Evolutionary conservation across 1,284 basidiomycete genomes (phyloP).

Genomic region (Sporisorium sorghi): DNA sequence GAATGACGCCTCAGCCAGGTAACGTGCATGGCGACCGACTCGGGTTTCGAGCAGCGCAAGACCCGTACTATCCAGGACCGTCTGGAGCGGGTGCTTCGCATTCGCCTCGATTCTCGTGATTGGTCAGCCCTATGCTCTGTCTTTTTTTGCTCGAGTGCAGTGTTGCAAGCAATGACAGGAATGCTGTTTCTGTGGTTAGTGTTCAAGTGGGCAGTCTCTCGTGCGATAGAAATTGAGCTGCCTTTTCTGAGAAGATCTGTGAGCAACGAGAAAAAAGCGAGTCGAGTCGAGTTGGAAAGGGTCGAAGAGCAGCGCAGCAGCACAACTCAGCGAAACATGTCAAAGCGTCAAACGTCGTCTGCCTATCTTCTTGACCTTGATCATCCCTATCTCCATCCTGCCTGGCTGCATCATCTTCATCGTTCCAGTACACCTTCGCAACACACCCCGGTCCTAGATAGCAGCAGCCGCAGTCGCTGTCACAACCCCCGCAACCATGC

Average conservation of each 20-base stretch:
- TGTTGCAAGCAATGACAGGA: not conserved
- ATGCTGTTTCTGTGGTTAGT: not conserved
- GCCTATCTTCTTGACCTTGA: slow-evolving; percentile 1
- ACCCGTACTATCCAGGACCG: slow-evolving; percentile 33
- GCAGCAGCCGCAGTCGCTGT: not conserved
- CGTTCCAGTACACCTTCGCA: not conserved
- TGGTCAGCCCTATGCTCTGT: not conserved
- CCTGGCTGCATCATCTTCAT: not conserved
- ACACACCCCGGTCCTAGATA: not conserved
- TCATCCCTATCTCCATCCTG: not conserved
- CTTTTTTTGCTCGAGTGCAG: not conserved
- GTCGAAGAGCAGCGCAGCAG: not conserved
- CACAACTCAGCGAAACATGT: not conserved
- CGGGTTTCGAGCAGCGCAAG: slow-evolving; percentile 11
- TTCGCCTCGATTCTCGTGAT: slow-evolving; percentile 18
- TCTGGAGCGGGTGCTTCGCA: slow-evolving; percentile 2
- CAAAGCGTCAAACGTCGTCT: slow-evolving; percentile 3
- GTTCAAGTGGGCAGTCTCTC: not conserved
- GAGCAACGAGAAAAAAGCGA: slow-evolving; percentile 14
- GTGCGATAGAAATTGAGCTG: slow-evolving; percentile 10
- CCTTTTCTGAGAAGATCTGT: slow-evolving; percentile 30
- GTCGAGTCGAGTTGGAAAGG: slow-evolving; percentile 1
- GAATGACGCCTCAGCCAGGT: slow-evolving; percentile 33
- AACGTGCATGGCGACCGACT: slow-evolving; percentile 10
- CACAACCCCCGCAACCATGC: slow-evolving; percentile 75